Evolutionary conservation across 169 alveolate genomes (phyloP).

Genomic region (Eimeria maxima): DNA sequence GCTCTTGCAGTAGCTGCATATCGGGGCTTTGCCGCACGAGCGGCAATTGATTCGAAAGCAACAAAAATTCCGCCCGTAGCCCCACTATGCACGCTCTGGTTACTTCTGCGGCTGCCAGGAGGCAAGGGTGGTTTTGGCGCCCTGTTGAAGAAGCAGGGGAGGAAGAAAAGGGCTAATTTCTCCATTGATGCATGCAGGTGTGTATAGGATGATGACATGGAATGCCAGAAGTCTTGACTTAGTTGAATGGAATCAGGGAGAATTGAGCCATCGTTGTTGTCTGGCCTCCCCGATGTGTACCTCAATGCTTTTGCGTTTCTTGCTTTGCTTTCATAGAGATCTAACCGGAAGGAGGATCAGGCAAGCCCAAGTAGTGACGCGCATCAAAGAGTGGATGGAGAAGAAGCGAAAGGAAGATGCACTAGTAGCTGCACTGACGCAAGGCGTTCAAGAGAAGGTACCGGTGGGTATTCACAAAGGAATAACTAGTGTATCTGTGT

Average conservation of each 20-base stretch:
- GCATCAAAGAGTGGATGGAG: slow-evolving; percentile 88
- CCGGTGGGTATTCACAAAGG: slow-evolving; percentile 49
- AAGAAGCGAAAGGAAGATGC: slow-evolving; percentile 86
- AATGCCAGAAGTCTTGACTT: not conserved
- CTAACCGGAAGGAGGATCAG: slow-evolving; percentile 87
- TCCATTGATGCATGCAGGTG: slow-evolving; percentile 79
- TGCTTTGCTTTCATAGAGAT: slow-evolving; percentile 81
- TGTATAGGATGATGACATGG: not conserved
- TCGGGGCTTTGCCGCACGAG: not conserved
- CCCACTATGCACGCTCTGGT: slow-evolving; percentile 64
- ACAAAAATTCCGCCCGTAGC: not conserved
- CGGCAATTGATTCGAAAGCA: not conserved
- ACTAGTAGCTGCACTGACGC: slow-evolving; percentile 51
- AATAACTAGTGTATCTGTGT: not conserved
- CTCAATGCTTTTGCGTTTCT: not conserved
- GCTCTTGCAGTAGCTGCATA: slow-evolving; percentile 8
- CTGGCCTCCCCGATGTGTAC: not conserved
- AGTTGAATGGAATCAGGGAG: not conserved
- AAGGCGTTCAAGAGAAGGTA: slow-evolving; percentile 22
- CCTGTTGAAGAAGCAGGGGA: slow-evolving; percentile 70
- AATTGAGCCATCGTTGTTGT: not conserved
- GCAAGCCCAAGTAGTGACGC: slow-evolving; percentile 87
- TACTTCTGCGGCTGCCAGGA: slow-evolving; percentile 82
- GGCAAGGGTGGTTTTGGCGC: slow-evolving; percentile 88
- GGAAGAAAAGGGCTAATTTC: slow-evolving; percentile 59